Conservation (phyloP, 2,329 filamentous ascomycete species). For the Cercospora janseana region DNA sequence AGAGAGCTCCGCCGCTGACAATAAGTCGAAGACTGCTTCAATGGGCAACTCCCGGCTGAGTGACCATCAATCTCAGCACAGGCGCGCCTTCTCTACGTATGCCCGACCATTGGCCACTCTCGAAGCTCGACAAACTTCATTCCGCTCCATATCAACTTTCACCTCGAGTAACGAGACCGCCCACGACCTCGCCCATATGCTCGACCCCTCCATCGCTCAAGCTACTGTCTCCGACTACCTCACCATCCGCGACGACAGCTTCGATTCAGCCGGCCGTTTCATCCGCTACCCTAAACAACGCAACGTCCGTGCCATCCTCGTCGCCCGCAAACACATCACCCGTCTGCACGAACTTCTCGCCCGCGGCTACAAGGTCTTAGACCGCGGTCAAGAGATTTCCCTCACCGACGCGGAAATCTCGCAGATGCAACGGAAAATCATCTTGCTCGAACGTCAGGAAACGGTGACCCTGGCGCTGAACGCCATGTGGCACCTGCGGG, state of each 20-base stretch:
- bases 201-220: conserved; percentile 21
- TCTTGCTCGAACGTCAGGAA: conserved; percentile 21
- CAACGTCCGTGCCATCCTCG: conserved; percentile 23
- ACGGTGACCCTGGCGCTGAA: conserved; percentile 27
- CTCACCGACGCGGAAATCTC: conserved; percentile 17
- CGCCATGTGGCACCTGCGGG: conserved; percentile 28
- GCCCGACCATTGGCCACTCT: background rate
- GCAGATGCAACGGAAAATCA: conserved; percentile 14
- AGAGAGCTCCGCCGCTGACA: background rate
- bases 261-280: conserved; percentile 4
- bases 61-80: background rate
- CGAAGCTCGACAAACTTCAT: background rate
- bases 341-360: conserved; percentile 7
- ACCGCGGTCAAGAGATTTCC: background rate
- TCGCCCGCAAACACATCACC: conserved; percentile 7
- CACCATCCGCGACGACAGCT: conserved; percentile 17
- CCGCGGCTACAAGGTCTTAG: background rate
- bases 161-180: background rate
- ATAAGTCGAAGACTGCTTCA: background rate
- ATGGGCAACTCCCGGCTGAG: background rate
- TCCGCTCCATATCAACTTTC: conserved; percentile 5
- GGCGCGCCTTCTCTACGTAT: conserved; percentile 18
- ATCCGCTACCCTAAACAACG: background rate
- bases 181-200: conserved; percentile 4
- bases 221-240: conserved; percentile 31